phyloP scores from a whole-genome alignment of 257 asterid species.

The Solanum phureja region DNA sequence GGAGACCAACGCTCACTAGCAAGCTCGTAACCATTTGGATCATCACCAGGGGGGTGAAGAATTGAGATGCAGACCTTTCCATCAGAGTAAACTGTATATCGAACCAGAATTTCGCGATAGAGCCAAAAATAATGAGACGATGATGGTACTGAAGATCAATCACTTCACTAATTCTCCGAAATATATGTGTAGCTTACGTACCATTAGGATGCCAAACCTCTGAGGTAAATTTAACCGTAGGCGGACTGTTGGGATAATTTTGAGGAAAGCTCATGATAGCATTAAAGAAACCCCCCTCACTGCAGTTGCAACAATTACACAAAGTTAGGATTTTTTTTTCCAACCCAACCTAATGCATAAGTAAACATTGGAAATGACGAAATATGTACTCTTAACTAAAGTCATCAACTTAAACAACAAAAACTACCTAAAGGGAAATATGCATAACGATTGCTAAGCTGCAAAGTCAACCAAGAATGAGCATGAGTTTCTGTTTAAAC shows the following conservation, averaged over 20 bases:
- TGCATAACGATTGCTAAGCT: background rate
- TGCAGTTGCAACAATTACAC: slow-evolving; percentile 29
- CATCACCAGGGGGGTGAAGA: slow-evolving; percentile 98
- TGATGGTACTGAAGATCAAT: background rate
- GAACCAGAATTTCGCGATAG: slow-evolving; percentile 4
- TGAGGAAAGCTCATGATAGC: slow-evolving; percentile 92
- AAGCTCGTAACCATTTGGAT: slow-evolving; percentile 97
- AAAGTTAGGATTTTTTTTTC: background rate
- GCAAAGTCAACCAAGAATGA: background rate
- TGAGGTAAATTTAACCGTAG: slow-evolving; percentile 81
- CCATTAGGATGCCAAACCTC: slow-evolving; percentile 99
- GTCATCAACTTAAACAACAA: background rate
- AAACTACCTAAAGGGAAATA: background rate
- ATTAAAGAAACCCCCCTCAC: slow-evolving; percentile 97
- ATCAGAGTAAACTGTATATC: slow-evolving; percentile 63
- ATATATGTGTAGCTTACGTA: slow-evolving; percentile 14
- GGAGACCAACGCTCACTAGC: slow-evolving; percentile 99
- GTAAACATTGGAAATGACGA: background rate
- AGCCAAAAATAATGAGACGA: background rate
- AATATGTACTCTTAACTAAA: background rate
- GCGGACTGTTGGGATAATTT: slow-evolving; percentile 92
- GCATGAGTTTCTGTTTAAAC: background rate
- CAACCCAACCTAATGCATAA: background rate
- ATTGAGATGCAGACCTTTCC: slow-evolving; percentile 98
- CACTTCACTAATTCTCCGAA: background rate